Base-by-base conservation (phyloP, 306 rosid species). In the Adenanthera pavonina region DNA sequence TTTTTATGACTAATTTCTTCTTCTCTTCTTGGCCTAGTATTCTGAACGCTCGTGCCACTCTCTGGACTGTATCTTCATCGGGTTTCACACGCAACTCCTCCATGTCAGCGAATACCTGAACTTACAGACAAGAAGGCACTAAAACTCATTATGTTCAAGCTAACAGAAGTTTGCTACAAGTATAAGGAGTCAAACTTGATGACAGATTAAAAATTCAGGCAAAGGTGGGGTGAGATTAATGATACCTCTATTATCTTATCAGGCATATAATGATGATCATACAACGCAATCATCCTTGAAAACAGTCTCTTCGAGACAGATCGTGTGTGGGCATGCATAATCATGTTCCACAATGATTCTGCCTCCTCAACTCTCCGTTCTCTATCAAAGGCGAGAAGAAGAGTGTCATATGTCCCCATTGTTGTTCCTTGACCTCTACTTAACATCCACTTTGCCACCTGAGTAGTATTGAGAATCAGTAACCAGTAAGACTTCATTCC, bases 361-460 rank as follows among this genome's bases (percentile, higher is more conserved):
- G 98, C 99, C 85, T 95, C 99, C 34, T 93, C 97, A 17, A 92
- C 90, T 88, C 99, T 90, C 69, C 78, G 72, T 56, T 93, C 92
- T 90, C 86, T 89, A 84, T 93, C 96, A 87, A 93, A 95, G 68
- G 99, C 98, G 74, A 93, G 79, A 57, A 95, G 93, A 76, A 95
- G 98, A 77, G 92, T 87, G 81, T 93, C 98, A 34, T 90, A 95
- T 3, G 98, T 93, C 83, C 93, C 97, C 96, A 95, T 89, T 74
- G 99, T 95, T 76, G 92, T 86, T 69, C 99, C 97, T 83, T 93
- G 98, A 65, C 98, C 99, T 87, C 87, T 93, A 94, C 98, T 89
- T 88, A 93, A 64, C 99, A 93, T 92, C 98, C 98, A 93, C 87
- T 95, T 95, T 8, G 99, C 94, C 83, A 95, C 89, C 99, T 95